Evolutionary conservation across 768 basidiomycete species (phyloP).

Genomic region (Hortiboletus campestris): DNA sequence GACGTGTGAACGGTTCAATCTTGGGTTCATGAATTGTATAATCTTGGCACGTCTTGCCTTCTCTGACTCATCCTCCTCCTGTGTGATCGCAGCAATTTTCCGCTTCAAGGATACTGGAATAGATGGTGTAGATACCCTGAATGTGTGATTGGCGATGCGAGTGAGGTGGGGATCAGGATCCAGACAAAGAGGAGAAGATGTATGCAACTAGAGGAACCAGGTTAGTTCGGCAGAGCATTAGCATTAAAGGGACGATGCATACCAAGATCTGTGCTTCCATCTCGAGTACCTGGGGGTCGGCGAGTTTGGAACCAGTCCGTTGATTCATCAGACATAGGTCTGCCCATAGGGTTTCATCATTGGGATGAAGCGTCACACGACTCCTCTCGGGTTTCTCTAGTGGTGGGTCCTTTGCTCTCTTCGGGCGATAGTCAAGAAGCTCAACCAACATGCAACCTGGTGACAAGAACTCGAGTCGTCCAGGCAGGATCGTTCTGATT

Average conservation of each 20-base stretch:
- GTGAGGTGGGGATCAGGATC: conserved; percentile 77
- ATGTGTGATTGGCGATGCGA: conserved; percentile 71
- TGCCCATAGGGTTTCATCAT: conserved; percentile 72
- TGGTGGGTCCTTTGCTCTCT: conserved; percentile 52
- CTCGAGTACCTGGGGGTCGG: conserved; percentile 70
- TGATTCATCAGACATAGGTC: conserved; percentile 73
- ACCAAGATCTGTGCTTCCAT: conserved; percentile 75
- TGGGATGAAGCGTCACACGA: conserved; percentile 76
- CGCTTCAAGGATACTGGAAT: conserved; percentile 73
- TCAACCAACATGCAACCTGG: conserved; percentile 86
- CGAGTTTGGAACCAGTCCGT: conserved; percentile 56
- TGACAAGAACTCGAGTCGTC: conserved; percentile 1
- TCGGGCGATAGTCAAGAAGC: conserved; percentile 71
- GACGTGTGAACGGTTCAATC: conserved; percentile 40
- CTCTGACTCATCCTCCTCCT: conserved; percentile 75
- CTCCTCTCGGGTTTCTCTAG: conserved; percentile 60
- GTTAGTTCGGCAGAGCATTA: conserved; percentile 3
- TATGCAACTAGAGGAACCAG: conserved; percentile 54
- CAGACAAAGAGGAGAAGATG: conserved; percentile 72
- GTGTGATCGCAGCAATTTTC: conserved; percentile 66
- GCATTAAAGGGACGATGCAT: conserved; percentile 17
- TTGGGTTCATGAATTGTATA: conserved; percentile 76
- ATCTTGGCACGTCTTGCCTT: conserved; percentile 72
- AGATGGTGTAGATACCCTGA: conserved; percentile 71
- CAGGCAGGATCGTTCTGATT: background rate